Conservation (phyloP, 495 filamentous ascomycete species). For the Neurospora sp. region DNA sequence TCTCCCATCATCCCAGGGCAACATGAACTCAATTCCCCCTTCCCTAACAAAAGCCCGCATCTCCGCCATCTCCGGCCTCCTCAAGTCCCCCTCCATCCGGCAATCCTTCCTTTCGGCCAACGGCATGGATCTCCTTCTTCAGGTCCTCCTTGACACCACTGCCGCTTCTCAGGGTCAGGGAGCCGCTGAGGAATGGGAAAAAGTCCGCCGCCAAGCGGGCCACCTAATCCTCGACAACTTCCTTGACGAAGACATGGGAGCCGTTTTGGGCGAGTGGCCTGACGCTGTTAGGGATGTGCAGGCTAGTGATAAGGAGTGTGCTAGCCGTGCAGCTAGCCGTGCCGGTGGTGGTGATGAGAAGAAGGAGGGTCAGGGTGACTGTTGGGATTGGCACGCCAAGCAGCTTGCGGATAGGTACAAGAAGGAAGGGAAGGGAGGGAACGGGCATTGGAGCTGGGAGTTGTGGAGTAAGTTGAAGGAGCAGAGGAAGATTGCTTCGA, state of each 20-base stretch:
- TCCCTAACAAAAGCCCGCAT: slow-evolving; percentile 27
- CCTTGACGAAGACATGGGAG: slow-evolving; percentile 49
- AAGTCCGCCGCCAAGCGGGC: slow-evolving; percentile 32
- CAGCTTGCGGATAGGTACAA: slow-evolving; percentile 11
- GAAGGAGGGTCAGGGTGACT: slow-evolving; percentile 18
- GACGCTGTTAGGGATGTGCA: neutral
- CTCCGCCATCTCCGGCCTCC: slow-evolving; percentile 29
- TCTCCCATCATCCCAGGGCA: slow-evolving; percentile 21
- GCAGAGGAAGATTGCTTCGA: slow-evolving; percentile 9
- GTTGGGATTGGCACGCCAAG: slow-evolving; percentile 31
- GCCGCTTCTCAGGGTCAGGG: neutral
- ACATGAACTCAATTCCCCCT: slow-evolving; percentile 11
- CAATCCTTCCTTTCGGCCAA: slow-evolving; percentile 37
- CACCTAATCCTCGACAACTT: slow-evolving; percentile 49
- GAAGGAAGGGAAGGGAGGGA: slow-evolving; percentile 3
- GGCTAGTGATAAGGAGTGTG: slow-evolving; percentile 19
- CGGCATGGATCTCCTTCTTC: slow-evolving; percentile 37
- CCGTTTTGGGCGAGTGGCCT: slow-evolving; percentile 40
- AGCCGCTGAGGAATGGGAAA: slow-evolving; percentile 23
- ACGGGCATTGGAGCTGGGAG: slow-evolving; percentile 24
- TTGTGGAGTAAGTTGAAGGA: slow-evolving; percentile 13
- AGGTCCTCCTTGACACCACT: slow-evolving; percentile 25
- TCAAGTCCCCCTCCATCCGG: slow-evolving; percentile 36
- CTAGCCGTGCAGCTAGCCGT: neutral
- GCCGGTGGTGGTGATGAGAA: neutral